A percentile compares a stretch with the other conserved stretches of the same genome.
Conservation (phyloP, 176 grass and related monocot species). For the Dactylis glomerata region DNA sequence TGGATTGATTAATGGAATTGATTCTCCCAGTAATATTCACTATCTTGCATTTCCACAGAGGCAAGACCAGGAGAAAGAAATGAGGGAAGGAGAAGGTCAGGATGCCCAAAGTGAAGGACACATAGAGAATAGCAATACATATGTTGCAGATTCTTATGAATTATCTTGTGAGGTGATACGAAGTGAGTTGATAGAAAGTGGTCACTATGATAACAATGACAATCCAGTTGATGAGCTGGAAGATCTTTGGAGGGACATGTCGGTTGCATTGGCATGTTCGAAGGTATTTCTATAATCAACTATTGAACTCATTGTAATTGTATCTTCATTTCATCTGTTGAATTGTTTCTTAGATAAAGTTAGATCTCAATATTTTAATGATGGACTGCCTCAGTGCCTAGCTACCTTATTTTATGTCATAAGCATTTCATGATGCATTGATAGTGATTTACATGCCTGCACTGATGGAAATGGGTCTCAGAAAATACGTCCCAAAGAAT, state of each 20-base stretch:
- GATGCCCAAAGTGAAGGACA: not conserved
- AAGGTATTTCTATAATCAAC: slow-evolving; percentile 43
- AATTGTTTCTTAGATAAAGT: slow-evolving; percentile 17
- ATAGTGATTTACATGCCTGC: not conserved
- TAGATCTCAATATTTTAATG: not conserved
- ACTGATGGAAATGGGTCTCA: not conserved
- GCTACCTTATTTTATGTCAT: not conserved
- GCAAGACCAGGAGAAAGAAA: not conserved
- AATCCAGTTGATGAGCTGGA: slow-evolving; percentile 42
- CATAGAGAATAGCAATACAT: not conserved
- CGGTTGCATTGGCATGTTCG: slow-evolving; percentile 58
- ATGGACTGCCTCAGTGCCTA: not conserved
- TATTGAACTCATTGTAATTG: not conserved
- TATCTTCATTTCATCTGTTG: not conserved
- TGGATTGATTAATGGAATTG: not conserved
- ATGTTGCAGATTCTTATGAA: slow-evolving; percentile 9
- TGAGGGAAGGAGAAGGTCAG: not conserved
- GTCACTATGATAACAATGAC: slow-evolving; percentile 1
- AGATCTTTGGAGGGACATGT: slow-evolving; percentile 64
- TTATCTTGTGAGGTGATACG: slow-evolving; percentile 31
- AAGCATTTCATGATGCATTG: not conserved
- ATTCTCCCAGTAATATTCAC: not conserved
- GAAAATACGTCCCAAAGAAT: not conserved
- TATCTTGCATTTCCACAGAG: slow-evolving; percentile 29
- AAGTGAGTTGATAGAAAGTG: not conserved